A percentile compares a stretch with the other conserved stretches of the same genome.
Conservation (phyloP, 495 filamentous ascomycete species). For the Aspergillus homomorphus region DNA sequence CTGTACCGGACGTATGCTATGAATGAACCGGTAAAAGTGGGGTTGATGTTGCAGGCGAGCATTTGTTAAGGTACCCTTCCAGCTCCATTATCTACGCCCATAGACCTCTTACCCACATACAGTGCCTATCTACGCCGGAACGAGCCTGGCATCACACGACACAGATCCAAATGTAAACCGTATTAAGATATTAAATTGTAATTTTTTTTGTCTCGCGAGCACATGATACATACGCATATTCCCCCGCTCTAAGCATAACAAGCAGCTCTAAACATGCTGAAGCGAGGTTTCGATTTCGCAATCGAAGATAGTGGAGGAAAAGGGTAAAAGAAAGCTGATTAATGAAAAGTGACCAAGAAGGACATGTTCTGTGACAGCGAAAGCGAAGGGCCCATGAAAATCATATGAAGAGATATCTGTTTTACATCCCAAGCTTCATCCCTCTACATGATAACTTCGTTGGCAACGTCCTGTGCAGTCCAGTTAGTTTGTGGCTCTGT, state of each 20-base stretch:
- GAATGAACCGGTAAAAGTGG: too few relatives aligned
- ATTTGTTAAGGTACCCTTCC: too few relatives aligned
- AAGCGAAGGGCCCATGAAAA: not conserved
- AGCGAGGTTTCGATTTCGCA: not conserved
- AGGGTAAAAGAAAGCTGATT: not conserved
- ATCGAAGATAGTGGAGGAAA: not conserved
- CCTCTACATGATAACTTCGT: slow-evolving; percentile 93
- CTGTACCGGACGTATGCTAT: not conserved
- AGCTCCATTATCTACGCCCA: not conserved
- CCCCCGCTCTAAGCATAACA: not conserved
- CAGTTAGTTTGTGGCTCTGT: slow-evolving; percentile 25
- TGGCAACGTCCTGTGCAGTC: slow-evolving; percentile 70
- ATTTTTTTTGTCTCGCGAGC: not conserved
- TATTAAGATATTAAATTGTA: slow-evolving; percentile 5
- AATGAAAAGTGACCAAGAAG: not conserved
- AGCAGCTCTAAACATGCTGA: not conserved
- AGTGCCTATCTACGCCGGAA: too few relatives aligned
- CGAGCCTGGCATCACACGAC: not conserved
- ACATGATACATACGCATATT: not conserved
- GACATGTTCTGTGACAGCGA: not conserved
- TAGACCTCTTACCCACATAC: not conserved
- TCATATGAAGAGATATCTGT: not conserved
- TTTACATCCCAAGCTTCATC: not conserved
- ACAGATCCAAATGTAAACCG: not conserved
- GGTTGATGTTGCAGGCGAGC: not conserved